phyloP scores from a whole-genome alignment of 148 eudicot species.

The Chenopodium suecicum region DNA sequence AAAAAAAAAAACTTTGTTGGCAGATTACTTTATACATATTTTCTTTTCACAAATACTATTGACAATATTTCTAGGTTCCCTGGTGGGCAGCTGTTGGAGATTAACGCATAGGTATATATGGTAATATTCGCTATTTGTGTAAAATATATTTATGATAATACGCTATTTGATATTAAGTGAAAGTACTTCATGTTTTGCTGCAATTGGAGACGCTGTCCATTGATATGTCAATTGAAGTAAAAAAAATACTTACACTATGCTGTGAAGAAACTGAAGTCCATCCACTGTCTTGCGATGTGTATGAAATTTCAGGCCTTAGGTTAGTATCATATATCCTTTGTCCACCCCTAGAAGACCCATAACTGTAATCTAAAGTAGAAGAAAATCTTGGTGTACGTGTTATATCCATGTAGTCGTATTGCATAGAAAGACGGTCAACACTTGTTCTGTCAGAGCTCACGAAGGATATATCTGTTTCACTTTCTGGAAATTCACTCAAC shows the following conservation, averaged over 20 bases:
- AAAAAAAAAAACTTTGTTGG: background rate
- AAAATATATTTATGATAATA: background rate
- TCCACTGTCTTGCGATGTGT: constrained; percentile 54
- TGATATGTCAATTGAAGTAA: background rate
- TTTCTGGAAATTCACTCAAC: constrained; percentile 49
- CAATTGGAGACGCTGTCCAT: background rate
- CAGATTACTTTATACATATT: background rate
- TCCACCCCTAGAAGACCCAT: constrained; percentile 44
- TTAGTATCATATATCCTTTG: constrained; percentile 40
- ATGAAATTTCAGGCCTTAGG: constrained; percentile 47
- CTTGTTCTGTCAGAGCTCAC: constrained; percentile 73
- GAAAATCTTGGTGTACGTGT: constrained; percentile 52
- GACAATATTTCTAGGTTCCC: background rate
- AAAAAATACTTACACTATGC: constrained; percentile 32
- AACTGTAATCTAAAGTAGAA: constrained; percentile 59
- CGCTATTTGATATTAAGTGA: background rate
- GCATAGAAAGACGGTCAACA: constrained; percentile 49
- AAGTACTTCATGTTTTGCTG: background rate
- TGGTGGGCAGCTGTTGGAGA: background rate
- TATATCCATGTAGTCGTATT: constrained; percentile 46
- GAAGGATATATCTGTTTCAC: constrained; percentile 74
- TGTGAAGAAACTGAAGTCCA: constrained; percentile 49
- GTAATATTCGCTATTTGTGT: background rate
- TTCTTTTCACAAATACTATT: too few relatives aligned
- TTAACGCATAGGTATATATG: background rate